Percentiles rank a stretch among this genome's conserved stretches.
phyloP scores from a whole-genome alignment of 2,329 filamentous ascomycete genomes.

The Ophiostoma piceae region DNA sequence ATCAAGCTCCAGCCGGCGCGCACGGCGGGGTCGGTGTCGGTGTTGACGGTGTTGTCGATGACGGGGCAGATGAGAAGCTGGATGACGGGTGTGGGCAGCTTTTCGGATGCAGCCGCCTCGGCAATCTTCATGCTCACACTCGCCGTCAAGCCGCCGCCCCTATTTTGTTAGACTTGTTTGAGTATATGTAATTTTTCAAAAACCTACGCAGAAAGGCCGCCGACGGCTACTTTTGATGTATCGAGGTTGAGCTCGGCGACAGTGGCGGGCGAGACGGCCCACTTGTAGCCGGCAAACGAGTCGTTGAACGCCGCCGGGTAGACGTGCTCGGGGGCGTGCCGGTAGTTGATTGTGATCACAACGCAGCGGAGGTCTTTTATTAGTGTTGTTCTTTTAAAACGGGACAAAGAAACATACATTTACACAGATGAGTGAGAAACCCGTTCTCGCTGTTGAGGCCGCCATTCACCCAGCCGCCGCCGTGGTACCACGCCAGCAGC shows the following conservation, averaged over 20 bases:
- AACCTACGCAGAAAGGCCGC: constrained; percentile 34
- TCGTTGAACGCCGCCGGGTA: constrained; percentile 55
- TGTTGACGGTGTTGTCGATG: constrained; percentile 51
- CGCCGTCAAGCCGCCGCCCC: constrained; percentile 19
- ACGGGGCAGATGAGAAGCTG: constrained; percentile 56
- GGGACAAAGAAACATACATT: too few relatives aligned
- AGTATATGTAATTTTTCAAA: too few relatives aligned
- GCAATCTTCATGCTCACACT: constrained; percentile 18
- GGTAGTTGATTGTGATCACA: constrained; percentile 24
- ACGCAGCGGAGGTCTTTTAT: constrained; percentile 12
- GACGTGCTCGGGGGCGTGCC: constrained; percentile 52
- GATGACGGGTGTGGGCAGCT: constrained; percentile 28
- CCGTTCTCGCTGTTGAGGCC: constrained; percentile 55
- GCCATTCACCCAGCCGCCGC: constrained; percentile 55
- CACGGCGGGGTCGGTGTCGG: constrained; percentile 31
- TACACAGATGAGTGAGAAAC: constrained; percentile 50
- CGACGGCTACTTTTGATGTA: constrained; percentile 29
- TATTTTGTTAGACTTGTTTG: too few relatives aligned
- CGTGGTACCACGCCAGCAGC: constrained; percentile 52
- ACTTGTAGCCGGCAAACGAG: constrained; percentile 44
- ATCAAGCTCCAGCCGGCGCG: constrained; percentile 39
- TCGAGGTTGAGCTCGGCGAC: constrained; percentile 35
- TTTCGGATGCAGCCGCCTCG: background rate
- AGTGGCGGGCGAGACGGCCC: constrained; percentile 10
- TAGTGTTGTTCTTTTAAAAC: too few relatives aligned